Percentiles rank a stretch among this genome's conserved stretches.
Conservation (phyloP, 352 stramenopile species). For the Pelagophyceae sp. region DNA sequence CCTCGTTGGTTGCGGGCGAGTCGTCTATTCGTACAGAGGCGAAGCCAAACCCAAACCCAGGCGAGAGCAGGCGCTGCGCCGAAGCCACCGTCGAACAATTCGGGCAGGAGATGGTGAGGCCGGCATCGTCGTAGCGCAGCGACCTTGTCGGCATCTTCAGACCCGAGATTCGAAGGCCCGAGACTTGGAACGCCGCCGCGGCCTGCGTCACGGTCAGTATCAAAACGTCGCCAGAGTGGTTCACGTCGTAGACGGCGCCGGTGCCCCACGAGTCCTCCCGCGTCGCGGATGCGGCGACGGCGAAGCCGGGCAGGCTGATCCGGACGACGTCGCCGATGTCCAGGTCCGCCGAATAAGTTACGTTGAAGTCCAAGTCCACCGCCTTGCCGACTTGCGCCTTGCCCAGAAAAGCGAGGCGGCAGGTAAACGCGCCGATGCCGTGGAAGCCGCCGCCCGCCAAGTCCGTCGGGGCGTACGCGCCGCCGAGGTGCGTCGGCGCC, state of each 20-base stretch:
- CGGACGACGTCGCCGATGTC: background rate
- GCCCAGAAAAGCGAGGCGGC: background rate
- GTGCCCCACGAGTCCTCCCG: background rate
- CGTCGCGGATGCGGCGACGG: background rate
- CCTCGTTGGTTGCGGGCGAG: background rate
- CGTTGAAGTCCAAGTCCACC: background rate
- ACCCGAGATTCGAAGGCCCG: background rate
- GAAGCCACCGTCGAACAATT: background rate
- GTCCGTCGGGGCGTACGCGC: background rate
- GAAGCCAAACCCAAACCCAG: background rate
- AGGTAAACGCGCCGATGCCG: conserved; percentile 7
- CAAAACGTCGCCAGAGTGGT: background rate
- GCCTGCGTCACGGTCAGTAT: background rate
- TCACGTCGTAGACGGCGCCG: background rate
- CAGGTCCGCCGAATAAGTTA: background rate
- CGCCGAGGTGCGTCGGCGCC: background rate
- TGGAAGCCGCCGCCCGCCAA: background rate
- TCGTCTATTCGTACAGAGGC: background rate
- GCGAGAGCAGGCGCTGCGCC: background rate
- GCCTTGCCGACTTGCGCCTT: background rate
- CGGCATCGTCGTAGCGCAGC: conserved; percentile 6
- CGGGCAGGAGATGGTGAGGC: background rate
- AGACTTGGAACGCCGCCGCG: background rate
- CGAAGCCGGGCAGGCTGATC: background rate
- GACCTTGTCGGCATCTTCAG: background rate